These are phyloP conservation scores for Suillus ampliporus DNA, from an alignment of 768 basidiomycete species.

Conservation along the genomic window DNA sequence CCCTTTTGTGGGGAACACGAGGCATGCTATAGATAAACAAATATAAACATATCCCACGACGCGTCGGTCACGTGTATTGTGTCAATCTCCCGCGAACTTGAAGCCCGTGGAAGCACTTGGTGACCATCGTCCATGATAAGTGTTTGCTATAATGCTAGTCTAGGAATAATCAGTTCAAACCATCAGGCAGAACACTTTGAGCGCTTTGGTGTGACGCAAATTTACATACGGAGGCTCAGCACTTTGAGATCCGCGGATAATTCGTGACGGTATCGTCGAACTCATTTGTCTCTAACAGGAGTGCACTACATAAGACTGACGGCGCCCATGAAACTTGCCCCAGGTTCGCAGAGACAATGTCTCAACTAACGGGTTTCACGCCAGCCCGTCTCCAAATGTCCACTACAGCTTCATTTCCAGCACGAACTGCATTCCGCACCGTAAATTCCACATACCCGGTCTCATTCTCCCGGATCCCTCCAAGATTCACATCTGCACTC, in stretches of 20 bases:
- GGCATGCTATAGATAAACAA: constrained; percentile 1
- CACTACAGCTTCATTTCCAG: constrained; percentile 50
- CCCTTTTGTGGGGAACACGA: constrained; percentile 12
- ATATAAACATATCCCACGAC: constrained; percentile 6
- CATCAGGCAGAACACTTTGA: neutral
- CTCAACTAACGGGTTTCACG: constrained; percentile 13
- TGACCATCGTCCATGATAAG: too few relatives aligned
- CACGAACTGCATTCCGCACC: constrained; percentile 39
- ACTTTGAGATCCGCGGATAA: neutral
- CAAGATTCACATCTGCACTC: constrained; percentile 75
- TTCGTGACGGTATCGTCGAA: neutral
- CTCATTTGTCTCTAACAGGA: neutral
- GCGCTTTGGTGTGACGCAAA: neutral
- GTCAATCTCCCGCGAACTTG: neutral
- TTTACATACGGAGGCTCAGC: neutral
- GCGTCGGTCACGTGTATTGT: constrained; percentile 10
- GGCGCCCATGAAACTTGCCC: neutral
- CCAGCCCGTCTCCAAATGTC: constrained; percentile 66
- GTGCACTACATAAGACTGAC: neutral
- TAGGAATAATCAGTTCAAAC: too few relatives aligned
- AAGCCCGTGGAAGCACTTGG: too few relatives aligned
- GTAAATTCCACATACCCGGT: constrained; percentile 61
- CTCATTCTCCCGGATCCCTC: constrained; percentile 66
- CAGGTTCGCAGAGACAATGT: neutral
- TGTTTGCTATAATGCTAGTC: too few relatives aligned